Percentiles rank a stretch among this genome's conserved stretches.
Conservation (phyloP, 2,329 filamentous ascomycete species). For the Trichothecium roseum region DNA sequence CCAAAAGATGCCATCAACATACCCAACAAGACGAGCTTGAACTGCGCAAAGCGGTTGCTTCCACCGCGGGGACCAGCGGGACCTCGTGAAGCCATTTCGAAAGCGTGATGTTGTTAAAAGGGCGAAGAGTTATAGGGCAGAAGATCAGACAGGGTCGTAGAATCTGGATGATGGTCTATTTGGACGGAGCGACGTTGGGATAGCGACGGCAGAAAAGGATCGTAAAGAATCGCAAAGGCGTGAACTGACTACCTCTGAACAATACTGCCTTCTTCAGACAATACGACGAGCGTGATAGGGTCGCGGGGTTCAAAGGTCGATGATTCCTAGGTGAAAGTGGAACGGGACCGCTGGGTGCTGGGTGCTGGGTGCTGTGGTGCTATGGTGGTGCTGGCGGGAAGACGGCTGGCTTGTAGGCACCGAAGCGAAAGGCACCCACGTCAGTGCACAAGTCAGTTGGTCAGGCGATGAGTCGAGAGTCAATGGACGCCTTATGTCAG, state of each 20-base stretch:
- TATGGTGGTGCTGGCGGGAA: no score
- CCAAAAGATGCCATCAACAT: slow-evolving; percentile 22
- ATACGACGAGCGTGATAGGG: no score
- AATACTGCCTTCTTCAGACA: no score
- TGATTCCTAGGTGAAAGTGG: no score
- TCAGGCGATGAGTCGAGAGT: no score
- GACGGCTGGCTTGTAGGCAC: no score
- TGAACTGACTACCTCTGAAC: background rate
- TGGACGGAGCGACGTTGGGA: background rate
- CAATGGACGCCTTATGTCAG: no score
- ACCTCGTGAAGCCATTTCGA: slow-evolving; percentile 75
- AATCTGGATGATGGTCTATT: slow-evolving; percentile 6
- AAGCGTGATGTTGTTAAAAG: slow-evolving; percentile 7
- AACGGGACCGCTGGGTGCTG: no score
- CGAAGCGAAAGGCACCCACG: slow-evolving; percentile 4
- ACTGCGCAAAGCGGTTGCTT: slow-evolving; percentile 91
- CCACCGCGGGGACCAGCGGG: slow-evolving; percentile 48
- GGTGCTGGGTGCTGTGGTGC: no score
- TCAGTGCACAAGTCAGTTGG: slow-evolving; percentile 1
- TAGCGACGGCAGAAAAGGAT: background rate
- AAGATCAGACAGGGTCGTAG: slow-evolving; percentile 1
- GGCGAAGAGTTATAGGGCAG: slow-evolving; percentile 1
- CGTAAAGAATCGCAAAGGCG: background rate
- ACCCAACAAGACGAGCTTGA: slow-evolving; percentile 97
- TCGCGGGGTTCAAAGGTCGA: no score